Conservation (phyloP, 1,284 basidiomycete genomes). For the Pholiota adiposa region DNA sequence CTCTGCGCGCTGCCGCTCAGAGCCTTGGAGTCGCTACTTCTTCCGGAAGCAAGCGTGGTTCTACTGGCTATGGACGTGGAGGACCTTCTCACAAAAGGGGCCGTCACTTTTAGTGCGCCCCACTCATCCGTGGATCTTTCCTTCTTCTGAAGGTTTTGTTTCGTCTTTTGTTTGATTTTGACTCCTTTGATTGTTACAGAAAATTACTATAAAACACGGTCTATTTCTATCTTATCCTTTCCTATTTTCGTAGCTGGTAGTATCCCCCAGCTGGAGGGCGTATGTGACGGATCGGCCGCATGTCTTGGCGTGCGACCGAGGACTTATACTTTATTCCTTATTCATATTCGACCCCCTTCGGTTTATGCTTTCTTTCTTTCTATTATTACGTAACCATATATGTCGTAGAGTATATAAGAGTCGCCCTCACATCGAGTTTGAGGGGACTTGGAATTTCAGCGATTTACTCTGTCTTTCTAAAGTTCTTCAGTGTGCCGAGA, state of each 20-base stretch:
- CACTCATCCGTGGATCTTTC: not conserved
- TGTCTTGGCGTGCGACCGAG: not conserved
- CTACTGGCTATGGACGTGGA: not conserved
- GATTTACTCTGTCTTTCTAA: not conserved
- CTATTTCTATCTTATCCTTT: not conserved
- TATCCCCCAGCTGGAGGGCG: not conserved
- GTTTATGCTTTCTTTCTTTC: not conserved
- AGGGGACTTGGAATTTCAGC: not conserved
- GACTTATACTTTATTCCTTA: not conserved
- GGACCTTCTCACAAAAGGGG: not conserved
- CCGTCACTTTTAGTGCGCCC: no score
- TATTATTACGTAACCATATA: not conserved
- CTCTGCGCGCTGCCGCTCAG: not conserved
- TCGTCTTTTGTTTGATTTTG: not conserved
- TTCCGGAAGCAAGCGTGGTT: not conserved
- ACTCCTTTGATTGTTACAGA: not conserved
- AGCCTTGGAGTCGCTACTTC: not conserved
- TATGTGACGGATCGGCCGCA: not conserved
- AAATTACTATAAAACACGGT: not conserved
- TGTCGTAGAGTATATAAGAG: slow-evolving; percentile 1
- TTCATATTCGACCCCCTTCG: not conserved
- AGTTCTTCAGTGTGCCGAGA: not conserved
- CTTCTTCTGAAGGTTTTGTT: no score
- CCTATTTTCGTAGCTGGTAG: not conserved
- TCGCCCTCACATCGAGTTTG: not conserved